Conservation (phyloP, 371 early-diverging fungal genomes). For the Syncephalis fuscata region DNA sequence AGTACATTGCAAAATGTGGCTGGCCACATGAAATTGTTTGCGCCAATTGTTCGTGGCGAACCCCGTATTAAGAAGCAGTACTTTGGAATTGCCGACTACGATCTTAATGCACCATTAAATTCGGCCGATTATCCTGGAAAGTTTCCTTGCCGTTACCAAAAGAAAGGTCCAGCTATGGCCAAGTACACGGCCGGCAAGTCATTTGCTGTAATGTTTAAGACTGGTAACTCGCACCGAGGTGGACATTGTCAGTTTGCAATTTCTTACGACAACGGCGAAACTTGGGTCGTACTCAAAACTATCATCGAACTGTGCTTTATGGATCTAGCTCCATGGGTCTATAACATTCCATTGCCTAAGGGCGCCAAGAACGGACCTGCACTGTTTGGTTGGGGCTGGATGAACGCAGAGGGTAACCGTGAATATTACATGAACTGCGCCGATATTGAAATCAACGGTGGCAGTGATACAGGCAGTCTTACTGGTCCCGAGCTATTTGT, state of each 20-base stretch:
- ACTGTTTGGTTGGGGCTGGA: conserved; percentile 49
- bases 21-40: too few species aligned
- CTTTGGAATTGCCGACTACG: too few species aligned
- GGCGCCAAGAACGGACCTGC: conserved; percentile 17
- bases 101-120: too few species aligned
- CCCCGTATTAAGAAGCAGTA: too few species aligned
- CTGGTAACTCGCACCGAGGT: conserved; percentile 20
- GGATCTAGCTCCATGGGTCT: conserved; percentile 5
- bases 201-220: conserved; percentile 9
- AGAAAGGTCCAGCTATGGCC: conserved; percentile 1
- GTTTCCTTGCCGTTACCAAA: conserved; percentile 6
- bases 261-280: conserved; percentile 36
- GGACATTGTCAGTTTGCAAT: conserved; percentile 55
- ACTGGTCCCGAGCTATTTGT: conserved; percentile 4
- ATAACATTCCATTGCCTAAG: conserved; percentile 28
- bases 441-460: conserved; percentile 28
- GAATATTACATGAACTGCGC: conserved; percentile 59
- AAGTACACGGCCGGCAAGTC: conserved; percentile 12
- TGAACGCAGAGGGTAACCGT: conserved; percentile 33
- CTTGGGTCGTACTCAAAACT: conserved; percentile 38
- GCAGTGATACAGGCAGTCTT: background rate
- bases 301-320: conserved; percentile 17
- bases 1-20: too few species aligned
- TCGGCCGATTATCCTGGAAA: too few species aligned
- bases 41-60: too few species aligned